Evolutionary conservation across 495 filamentous ascomycete species (phyloP), one percentile per base, ranked within the genome.

Genomic region (Xylaria palmicola): DNA sequence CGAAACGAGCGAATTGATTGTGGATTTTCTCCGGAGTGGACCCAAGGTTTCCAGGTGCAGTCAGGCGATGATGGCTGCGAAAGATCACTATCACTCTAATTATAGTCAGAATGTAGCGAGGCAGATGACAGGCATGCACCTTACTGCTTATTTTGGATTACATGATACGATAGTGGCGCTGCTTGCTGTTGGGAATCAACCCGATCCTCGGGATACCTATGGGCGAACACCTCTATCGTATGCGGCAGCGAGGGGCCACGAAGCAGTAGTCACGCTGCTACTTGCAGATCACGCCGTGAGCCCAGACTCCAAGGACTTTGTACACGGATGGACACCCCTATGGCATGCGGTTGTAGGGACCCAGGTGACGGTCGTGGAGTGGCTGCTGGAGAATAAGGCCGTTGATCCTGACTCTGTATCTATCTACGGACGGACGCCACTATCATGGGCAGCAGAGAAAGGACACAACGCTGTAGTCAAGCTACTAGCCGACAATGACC

Each of bases 101-200:
- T 50, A 29, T 32, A 17, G 17, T 19, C 65, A 70, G 36, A 62
- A 20, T 6, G n/a, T 40, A 24, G 24, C 34, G 50, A 54, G 30
- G n/a, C 20, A 36, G 29, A 5, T 30, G 1, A 67, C 60, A n/a
- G 62, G 49, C 13, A 44, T 68, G 22, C 66, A 67, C 36, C 40
- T 71, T 34, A 61, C 61, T 3, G 65, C 68, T 48, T 64, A 62
- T 37, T 66, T 69, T 48, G 27, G 47, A 30, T 50, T 50, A 32
- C 13, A 32, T 5, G 66, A 59, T 32, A 40, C 63, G 8, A 26
- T 24, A 40, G 30, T 37, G 3, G 41, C 26, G 7, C 12, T 56
- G 12, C 10, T 34, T 1, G 34, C 26, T 41, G 45, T 26, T 5
- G 10, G 26, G 9, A 27, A 22, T 17, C 43, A 56, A 6, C 53